A percentile compares a stretch with the other conserved stretches of the same genome.
These are phyloP conservation scores for Eucalyptus rudis DNA, from an alignment of 345 rosid species.

Conservation along the genomic window DNA sequence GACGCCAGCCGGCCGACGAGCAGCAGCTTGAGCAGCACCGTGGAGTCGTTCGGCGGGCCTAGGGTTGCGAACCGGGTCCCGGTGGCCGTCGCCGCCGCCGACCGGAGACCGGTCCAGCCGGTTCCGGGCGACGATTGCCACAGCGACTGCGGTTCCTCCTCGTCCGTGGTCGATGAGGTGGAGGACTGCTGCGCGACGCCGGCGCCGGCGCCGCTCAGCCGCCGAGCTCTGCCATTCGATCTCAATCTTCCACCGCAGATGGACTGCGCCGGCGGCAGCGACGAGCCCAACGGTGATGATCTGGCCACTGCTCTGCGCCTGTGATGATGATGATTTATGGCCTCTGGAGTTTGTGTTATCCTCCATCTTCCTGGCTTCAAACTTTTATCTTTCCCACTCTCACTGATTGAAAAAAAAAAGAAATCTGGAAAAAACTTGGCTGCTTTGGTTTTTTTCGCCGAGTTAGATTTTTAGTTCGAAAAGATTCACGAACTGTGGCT, in stretches of 20 bases:
- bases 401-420: background rate
- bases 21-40: conserved; percentile 24
- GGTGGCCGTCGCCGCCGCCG: background rate
- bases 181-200: background rate
- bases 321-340: background rate
- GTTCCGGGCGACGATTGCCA: background rate
- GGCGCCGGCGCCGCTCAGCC: background rate
- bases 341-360: background rate
- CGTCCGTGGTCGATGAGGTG: conserved; percentile 2
- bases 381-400: background rate
- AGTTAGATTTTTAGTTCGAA: background rate
- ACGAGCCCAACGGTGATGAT: background rate
- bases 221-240: conserved; percentile 5
- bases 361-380: background rate
- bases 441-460: background rate
- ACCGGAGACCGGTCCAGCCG: background rate
- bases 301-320: conserved; percentile 5
- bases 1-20: background rate
- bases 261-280: background rate
- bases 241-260: conserved; percentile 3
- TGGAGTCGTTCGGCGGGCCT: conserved; percentile 12
- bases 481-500: background rate
- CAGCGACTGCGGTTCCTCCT: conserved; percentile 20
- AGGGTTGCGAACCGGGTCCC: background rate
- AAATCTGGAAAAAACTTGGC: background rate